A percentile compares a stretch with the other conserved stretches of the same genome.
Conservation (phyloP, 495 filamentous ascomycete genomes). For the Lasiosphaeria ovina region DNA sequence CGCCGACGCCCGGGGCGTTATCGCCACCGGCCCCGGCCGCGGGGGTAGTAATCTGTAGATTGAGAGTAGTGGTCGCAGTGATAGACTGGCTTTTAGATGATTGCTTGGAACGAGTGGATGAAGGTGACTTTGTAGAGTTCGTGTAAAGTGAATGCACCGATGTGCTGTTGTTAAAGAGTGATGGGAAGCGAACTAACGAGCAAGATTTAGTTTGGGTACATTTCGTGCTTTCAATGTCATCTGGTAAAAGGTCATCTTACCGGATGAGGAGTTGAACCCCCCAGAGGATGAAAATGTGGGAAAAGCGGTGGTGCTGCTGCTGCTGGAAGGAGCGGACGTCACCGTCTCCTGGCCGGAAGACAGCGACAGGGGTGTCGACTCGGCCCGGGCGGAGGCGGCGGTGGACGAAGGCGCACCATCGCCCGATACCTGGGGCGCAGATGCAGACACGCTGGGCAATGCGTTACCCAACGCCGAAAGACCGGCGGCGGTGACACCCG, state of each 20-base stretch:
- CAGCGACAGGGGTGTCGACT: constrained; percentile 19
- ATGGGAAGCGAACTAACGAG: constrained; percentile 31
- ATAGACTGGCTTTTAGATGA: constrained; percentile 18
- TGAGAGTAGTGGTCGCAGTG: constrained; percentile 15
- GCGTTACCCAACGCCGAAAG: constrained; percentile 17
- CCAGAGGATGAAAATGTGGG: constrained; percentile 37
- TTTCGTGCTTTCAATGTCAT: neutral
- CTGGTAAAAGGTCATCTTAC: constrained; percentile 23
- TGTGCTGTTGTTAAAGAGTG: constrained; percentile 42
- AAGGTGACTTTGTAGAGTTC: constrained; percentile 30
- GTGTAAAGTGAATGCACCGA: constrained; percentile 27
- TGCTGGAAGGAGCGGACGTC: constrained; percentile 51
- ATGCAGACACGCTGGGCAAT: constrained; percentile 29
- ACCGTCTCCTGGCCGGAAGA: constrained; percentile 25
- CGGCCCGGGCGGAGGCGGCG: constrained; percentile 20
- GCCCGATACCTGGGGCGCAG: constrained; percentile 13
- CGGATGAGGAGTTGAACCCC: constrained; percentile 41
- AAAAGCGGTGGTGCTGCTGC: constrained; percentile 38
- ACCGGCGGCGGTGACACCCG: constrained; percentile 25
- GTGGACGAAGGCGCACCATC: constrained; percentile 30
- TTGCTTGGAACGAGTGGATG: constrained; percentile 25
- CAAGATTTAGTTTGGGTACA: neutral
- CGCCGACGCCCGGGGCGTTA: constrained; percentile 5
- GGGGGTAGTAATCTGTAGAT: constrained; percentile 8
- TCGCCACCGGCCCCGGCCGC: constrained; percentile 13